phyloP scores from a whole-genome alignment of 192 early-diverging fungal genomes.

The Gaertneriomyces sp. region DNA sequence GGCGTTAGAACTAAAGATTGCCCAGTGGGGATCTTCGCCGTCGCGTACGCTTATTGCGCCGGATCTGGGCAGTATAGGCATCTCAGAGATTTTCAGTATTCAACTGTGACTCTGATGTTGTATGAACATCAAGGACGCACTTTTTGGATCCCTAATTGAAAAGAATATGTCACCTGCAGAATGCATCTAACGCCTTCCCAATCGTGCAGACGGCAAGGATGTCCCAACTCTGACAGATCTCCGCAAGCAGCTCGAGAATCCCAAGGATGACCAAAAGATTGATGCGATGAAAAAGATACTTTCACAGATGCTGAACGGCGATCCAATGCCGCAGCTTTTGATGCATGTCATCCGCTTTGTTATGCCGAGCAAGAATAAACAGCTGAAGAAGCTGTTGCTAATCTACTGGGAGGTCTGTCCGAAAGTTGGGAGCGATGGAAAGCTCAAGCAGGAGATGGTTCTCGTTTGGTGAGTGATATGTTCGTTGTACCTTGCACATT shows the following conservation, averaged over 20 bases:
- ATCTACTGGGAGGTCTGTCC: slow-evolving; percentile 98
- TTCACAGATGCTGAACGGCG: slow-evolving; percentile 86
- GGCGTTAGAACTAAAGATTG: no score
- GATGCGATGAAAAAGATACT: slow-evolving; percentile 95
- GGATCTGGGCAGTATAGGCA: no score
- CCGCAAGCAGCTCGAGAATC: slow-evolving; percentile 78
- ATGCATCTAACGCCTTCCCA: not conserved
- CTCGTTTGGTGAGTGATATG: slow-evolving; percentile 72
- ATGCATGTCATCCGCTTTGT: slow-evolving; percentile 99
- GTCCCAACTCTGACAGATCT: slow-evolving; percentile 70
- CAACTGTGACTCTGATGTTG: no score
- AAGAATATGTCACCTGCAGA: not conserved
- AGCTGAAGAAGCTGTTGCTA: slow-evolving; percentile 93
- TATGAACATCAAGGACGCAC: not conserved
- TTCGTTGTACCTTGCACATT: not conserved
- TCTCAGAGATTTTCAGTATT: no score
- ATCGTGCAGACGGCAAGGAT: slow-evolving; percentile 58
- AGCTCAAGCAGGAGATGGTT: slow-evolving; percentile 88
- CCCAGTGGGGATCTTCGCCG: no score
- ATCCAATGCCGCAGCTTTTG: slow-evolving; percentile 76
- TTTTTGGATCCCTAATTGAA: not conserved
- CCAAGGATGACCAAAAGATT: slow-evolving; percentile 86
- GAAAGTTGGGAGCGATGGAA: slow-evolving; percentile 83
- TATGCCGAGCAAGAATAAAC: slow-evolving; percentile 92
- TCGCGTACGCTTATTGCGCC: no score